Percentiles rank a stretch among this genome's conserved stretches.
These are phyloP conservation scores for Jackrogersella multiformis DNA, from an alignment of 495 filamentous ascomycete genomes.

Conservation along the genomic window DNA sequence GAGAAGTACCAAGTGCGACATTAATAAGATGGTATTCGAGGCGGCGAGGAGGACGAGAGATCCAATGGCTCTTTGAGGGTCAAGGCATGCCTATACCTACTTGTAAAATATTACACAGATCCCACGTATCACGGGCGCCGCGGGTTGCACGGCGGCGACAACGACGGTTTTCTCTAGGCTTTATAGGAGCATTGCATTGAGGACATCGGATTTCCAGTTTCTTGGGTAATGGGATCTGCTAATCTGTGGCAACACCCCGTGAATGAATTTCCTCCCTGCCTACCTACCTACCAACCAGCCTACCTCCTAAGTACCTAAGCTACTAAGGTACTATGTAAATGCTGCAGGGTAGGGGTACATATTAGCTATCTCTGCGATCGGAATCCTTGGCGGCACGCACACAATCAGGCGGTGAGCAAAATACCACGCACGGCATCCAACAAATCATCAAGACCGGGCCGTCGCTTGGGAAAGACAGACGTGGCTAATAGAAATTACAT, in stretches of 20 bases:
- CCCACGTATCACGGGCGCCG: slow-evolving; percentile 25
- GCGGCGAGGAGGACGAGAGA: slow-evolving; percentile 2
- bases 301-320: no score
- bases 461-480: slow-evolving; percentile 26
- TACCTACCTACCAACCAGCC: no score
- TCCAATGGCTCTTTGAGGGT: slow-evolving; percentile 27
- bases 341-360: slow-evolving; percentile 33
- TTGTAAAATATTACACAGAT: slow-evolving; percentile 43
- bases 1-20: slow-evolving; percentile 72
- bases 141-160: slow-evolving; percentile 6
- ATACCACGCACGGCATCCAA: slow-evolving; percentile 15
- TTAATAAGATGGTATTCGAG: slow-evolving; percentile 36
- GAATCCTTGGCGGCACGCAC: slow-evolving; percentile 37
- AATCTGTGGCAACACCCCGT: slow-evolving; percentile 24
- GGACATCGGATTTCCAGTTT: slow-evolving; percentile 14
- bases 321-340: no score
- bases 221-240: slow-evolving; percentile 25
- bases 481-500: slow-evolving; percentile 32
- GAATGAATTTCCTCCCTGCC: slow-evolving; percentile 12
- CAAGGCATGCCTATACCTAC: slow-evolving; percentile 23
- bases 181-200: slow-evolving; percentile 33
- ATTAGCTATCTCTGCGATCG: slow-evolving; percentile 18
- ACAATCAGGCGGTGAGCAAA: slow-evolving; percentile 44
- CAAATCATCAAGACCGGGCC: slow-evolving; percentile 25
- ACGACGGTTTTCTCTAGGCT: slow-evolving; percentile 11